These are phyloP conservation scores for Dovyalis caffra DNA, from an alignment of 345 rosid genomes.

Conservation along the genomic window DNA sequence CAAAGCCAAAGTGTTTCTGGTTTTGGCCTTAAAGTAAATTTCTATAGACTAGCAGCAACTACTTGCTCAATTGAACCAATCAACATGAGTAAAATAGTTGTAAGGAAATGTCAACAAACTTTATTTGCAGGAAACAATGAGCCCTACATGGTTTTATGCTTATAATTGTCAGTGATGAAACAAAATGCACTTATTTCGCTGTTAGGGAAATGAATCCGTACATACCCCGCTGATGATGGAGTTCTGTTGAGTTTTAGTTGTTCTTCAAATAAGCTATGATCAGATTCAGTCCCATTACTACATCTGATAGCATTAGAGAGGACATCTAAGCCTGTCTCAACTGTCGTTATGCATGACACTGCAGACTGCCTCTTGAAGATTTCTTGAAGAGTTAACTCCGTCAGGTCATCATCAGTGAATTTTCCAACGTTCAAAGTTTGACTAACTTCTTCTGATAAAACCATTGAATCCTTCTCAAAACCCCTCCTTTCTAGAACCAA, in stretches of 20 bases:
- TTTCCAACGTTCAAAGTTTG: conserved; percentile 7
- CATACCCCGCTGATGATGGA: conserved; percentile 32
- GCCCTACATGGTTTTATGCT: background rate
- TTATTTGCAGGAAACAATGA: background rate
- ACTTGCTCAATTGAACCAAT: background rate
- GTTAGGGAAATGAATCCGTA: conserved; percentile 7
- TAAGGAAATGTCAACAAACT: no score
- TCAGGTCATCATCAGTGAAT: conserved; percentile 29
- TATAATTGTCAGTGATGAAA: background rate
- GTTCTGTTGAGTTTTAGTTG: conserved; percentile 16
- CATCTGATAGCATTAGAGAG: conserved; percentile 36
- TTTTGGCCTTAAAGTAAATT: conserved; percentile 13
- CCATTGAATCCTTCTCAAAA: conserved; percentile 12
- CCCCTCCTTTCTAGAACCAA: conserved; percentile 10
- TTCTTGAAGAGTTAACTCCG: conserved; percentile 33
- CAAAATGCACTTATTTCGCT: background rate
- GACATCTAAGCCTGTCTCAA: conserved; percentile 44
- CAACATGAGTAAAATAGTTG: background rate
- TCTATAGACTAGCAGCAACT: conserved; percentile 4
- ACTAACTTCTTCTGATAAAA: conserved; percentile 5
- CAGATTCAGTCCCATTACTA: conserved; percentile 16
- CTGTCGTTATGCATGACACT: conserved; percentile 44
- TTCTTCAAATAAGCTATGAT: conserved; percentile 27
- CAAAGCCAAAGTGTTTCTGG: conserved; percentile 14
- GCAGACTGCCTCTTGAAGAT: conserved; percentile 53